Conservation (phyloP, 2,329 filamentous ascomycete species). For the Penicillium corylophilum region DNA sequence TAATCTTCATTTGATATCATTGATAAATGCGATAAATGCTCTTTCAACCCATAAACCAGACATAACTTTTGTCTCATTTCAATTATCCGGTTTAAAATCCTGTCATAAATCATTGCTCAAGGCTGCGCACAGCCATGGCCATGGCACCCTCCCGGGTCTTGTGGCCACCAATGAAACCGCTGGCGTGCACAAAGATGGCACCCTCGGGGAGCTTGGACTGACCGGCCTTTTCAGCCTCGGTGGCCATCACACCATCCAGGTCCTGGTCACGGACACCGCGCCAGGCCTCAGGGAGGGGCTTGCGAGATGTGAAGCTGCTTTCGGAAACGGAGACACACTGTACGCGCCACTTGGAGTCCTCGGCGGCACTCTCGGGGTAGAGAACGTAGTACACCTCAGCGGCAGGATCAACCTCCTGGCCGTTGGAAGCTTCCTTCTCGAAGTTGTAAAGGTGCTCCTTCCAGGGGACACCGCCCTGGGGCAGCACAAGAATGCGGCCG, state of each 20-base stretch:
- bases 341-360: slow-evolving; percentile 85
- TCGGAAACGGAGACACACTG: slow-evolving; percentile 84
- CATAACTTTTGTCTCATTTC: slow-evolving; percentile 3
- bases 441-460: slow-evolving; percentile 92
- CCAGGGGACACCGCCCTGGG: slow-evolving; percentile 79
- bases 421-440: slow-evolving; percentile 58
- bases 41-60: not conserved
- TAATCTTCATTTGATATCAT: slow-evolving; percentile 5
- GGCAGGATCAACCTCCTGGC: slow-evolving; percentile 39
- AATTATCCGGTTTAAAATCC: not conserved
- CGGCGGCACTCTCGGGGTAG: slow-evolving; percentile 77
- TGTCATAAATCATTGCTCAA: slow-evolving; percentile 26
- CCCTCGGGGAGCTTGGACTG: slow-evolving; percentile 48
- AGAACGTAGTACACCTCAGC: slow-evolving; percentile 78
- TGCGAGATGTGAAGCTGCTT: slow-evolving; percentile 87
- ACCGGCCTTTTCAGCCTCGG: slow-evolving; percentile 40
- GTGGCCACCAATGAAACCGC: slow-evolving; percentile 95
- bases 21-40: too few relatives aligned
- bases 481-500: slow-evolving; percentile 79
- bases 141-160: slow-evolving; percentile 84
- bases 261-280: slow-evolving; percentile 84
- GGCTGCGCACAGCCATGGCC: slow-evolving; percentile 66
- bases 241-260: slow-evolving; percentile 61
- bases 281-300: slow-evolving; percentile 87
- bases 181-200: slow-evolving; percentile 88